phyloP scores from a whole-genome alignment of 73 alveolate genomes.

The Tetrahymena elliotti region DNA sequence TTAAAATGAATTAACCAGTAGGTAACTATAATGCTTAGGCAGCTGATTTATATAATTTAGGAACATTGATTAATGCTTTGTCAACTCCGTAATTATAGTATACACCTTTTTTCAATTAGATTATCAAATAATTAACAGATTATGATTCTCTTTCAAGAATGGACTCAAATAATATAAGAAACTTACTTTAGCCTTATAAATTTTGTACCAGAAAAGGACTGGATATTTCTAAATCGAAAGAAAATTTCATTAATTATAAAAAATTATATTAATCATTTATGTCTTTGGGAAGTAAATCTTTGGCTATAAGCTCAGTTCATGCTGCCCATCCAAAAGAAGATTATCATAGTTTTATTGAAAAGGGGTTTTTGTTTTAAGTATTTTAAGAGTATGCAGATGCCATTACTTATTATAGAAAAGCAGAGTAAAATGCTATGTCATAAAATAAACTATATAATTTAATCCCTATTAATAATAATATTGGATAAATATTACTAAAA shows the following conservation, averaged over 20 bases:
- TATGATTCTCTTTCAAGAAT: not conserved
- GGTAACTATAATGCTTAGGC: not conserved
- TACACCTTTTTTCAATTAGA: not conserved
- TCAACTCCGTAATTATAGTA: not conserved
- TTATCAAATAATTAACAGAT: not conserved
- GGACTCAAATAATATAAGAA: not conserved
- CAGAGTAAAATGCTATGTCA: not conserved
- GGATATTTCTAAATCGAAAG: not conserved
- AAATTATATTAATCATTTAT: not conserved
- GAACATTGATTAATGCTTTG: not conserved
- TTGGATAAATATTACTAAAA: not conserved
- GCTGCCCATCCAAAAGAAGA: not conserved
- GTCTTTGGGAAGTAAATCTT: not conserved
- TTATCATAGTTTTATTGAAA: not conserved
- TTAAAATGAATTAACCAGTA: not conserved
- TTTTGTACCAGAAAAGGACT: not conserved
- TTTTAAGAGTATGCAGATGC: not conserved
- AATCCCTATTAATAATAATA: not conserved
- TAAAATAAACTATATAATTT: not conserved
- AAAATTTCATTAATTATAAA: not conserved
- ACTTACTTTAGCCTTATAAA: not conserved
- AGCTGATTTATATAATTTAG: not conserved
- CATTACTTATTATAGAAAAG: not conserved
- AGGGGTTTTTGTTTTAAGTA: not conserved
- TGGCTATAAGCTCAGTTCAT: not conserved